Evolutionary conservation across 148 eudicot genomes (phyloP), one percentile per base, ranked within the genome.

Genomic region (Amaranthus palmeri): DNA sequence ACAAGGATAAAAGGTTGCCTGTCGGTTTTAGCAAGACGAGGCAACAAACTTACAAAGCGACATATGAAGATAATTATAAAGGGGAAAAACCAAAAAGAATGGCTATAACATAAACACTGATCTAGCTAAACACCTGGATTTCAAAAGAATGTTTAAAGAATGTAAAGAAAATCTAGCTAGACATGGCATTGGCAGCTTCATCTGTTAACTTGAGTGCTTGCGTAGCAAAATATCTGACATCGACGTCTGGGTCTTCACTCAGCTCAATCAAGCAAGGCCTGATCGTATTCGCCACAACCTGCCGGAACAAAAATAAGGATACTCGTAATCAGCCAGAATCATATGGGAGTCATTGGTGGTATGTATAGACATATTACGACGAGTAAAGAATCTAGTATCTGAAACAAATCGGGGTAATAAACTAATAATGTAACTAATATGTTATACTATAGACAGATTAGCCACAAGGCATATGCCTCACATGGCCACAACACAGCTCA

Each of bases 161-260:
- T 25, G 36, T 10, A 52, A 2, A 50, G 3, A n/a, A 68, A 11
- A 41, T 72, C 73, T 78, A 78, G 69, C 77, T 78, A 78, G 70
- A 56, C 81, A 78, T 78, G 17, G 36, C 36, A 25, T 2, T 25
- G 36, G 69, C 81, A 49, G 62, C 73, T 9, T 78, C 77, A 17
- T 73, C 70, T 4, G 77, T 78, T 17, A 62, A 61, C 65, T 73
- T 73, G 8, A 79, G 67, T 15, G 81, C 81, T 79, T 74, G 67
- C 69, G 78, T 74, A 3, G 81, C 81, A 5, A 79, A 79, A 69
- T 48, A 79, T 54, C 81, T 74, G 72, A 79, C 81, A 46, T 79
- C 81, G 4, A 79, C 81, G 58, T 79, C 81, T 17, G 81, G 81
- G 54, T 79, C 81, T 79, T 79, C 81, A 63, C 81, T 79, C 7